These are phyloP conservation scores for Aspergillus ibericus DNA, from an alignment of 2,329 filamentous ascomycete species.

Conservation along the genomic window DNA sequence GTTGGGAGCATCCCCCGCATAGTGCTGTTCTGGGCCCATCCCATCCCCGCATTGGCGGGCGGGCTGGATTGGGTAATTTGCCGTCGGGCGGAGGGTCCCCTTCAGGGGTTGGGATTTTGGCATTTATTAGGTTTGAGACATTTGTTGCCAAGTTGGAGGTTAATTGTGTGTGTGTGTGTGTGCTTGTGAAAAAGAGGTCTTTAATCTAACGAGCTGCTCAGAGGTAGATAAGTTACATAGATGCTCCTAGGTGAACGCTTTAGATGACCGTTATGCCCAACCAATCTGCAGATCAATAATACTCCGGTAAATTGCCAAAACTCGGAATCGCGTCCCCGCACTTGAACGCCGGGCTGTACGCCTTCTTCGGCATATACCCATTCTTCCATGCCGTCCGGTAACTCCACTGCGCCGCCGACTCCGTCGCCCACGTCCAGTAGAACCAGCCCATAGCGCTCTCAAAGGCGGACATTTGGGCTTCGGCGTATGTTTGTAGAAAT, in stretches of 20 bases:
- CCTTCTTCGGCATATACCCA: conserved; percentile 74
- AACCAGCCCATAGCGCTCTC: conserved; percentile 97
- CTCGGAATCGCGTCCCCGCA: conserved; percentile 55
- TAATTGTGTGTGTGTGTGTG: no score
- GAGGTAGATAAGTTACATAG: no score
- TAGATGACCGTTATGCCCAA: neutral
- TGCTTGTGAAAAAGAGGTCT: neutral
- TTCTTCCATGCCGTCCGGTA: conserved; percentile 63
- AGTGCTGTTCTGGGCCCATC: no score
- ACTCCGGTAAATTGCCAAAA: conserved; percentile 46
- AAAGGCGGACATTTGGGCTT: conserved; percentile 94
- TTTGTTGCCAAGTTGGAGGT: no score
- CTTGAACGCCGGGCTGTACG: conserved; percentile 69
- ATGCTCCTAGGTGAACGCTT: neutral
- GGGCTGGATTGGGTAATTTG: neutral
- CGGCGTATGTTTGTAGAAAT: conserved; percentile 85
- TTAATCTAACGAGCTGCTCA: no score
- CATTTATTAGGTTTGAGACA: no score
- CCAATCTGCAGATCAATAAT: conserved; percentile 32
- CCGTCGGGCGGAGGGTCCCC: neutral
- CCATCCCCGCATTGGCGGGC: neutral
- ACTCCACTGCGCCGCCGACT: conserved; percentile 85
- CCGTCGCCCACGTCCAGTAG: conserved; percentile 98
- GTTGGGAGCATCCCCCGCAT: neutral
- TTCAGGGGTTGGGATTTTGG: no score